Base-by-base conservation (phyloP, 2,329 filamentous ascomycete genomes). In the Atkinsonella hypoxylon region DNA sequence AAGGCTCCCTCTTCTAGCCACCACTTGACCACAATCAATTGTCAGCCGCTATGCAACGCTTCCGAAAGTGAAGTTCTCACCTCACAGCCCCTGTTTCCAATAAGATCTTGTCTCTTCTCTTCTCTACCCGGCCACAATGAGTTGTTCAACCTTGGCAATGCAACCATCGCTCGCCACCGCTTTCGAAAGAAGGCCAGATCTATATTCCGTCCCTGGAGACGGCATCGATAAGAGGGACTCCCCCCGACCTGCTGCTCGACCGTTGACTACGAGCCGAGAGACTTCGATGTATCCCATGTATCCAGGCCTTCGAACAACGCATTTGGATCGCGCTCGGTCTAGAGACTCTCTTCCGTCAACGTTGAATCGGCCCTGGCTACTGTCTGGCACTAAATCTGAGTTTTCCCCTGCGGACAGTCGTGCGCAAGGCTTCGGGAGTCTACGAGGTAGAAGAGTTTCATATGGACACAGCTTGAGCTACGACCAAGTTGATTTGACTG, bases 381-480 rank as follows among this genome's bases (percentile, higher is more conserved):
- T 70, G 3, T 67, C 67, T 1, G 51, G 54, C n/a, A 43, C 34
- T 12, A 20, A 32, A 22, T 11, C 43, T 11, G 46, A 20, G 3
- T 17, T 22, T 17, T 36, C n/a, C n/a, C 42, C 15, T 3, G n/a
- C 49, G 22, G 26, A 34, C 13, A 32, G n/a, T 36, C 44, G 50
- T 30, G 26, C 51, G 31, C 57, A 56, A 36, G 61, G 65, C 8
- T 63, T 54, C 54, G 56, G 55, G 17, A 57, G 56, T 7, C 58
- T 58, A 11, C 56, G 62, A 32, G 57, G 54, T 39, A 57, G 61
- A 40, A 60, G 56, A 5, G 51, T 62, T 2, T 65, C 67, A 2
- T 62, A 59, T 56, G 67, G 66, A 40, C 70, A 62, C 54, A 64
- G 62, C 52, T 66, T 67, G 42, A 71, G 65, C 56, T 62, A 71